Evolutionary conservation across 345 rosid genomes (phyloP).

Genomic region (Punica granatum): DNA sequence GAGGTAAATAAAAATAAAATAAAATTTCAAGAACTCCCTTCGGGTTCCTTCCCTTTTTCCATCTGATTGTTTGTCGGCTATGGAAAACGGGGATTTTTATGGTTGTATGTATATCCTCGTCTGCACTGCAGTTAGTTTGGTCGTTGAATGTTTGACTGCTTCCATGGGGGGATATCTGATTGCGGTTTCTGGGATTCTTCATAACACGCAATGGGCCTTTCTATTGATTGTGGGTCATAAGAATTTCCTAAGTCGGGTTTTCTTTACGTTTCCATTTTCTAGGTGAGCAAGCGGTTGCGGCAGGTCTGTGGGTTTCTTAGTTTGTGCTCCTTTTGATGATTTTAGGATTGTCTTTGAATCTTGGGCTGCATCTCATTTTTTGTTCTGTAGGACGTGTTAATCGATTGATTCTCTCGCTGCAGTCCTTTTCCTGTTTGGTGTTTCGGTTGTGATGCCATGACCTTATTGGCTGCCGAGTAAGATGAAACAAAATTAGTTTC

Average conservation of each 20-base stretch:
- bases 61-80: neutral
- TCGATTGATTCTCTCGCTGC: neutral
- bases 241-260: too few species aligned
- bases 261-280: neutral
- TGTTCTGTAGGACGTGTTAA: neutral
- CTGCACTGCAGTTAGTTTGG: too few species aligned
- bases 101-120: too few species aligned
- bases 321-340: neutral
- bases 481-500: neutral
- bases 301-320: neutral
- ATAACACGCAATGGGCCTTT: neutral
- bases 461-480: too few species aligned
- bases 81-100: conserved; percentile 3
- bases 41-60: neutral
- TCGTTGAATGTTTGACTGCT: neutral
- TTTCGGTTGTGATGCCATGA: too few species aligned
- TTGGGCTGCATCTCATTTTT: neutral
- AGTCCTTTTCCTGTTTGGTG: neutral
- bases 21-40: neutral
- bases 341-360: neutral
- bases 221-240: too few species aligned
- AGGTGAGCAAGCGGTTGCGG: neutral
- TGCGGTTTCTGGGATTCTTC: neutral
- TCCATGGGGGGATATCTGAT: neutral
- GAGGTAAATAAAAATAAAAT: too few species aligned